Evolutionary conservation across 495 filamentous ascomycete genomes (phyloP).

Genomic region (Recurvomyces mirabilis): DNA sequence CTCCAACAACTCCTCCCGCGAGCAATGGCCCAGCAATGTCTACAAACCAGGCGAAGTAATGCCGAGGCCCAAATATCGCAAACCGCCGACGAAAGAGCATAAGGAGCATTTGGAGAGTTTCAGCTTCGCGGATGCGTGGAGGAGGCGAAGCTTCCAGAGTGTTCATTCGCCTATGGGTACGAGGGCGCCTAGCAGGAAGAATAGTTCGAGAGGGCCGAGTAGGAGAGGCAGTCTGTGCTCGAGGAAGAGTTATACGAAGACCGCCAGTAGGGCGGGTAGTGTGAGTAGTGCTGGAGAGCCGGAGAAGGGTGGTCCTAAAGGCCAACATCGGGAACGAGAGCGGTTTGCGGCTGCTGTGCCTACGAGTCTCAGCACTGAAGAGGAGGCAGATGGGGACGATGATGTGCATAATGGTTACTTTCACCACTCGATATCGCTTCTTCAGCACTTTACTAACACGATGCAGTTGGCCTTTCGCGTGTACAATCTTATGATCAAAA

Average conservation of each 20-base stretch:
- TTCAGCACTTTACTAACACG: background rate
- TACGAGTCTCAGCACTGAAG: constrained; percentile 10
- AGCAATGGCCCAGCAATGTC: constrained; percentile 18
- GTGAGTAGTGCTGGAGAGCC: constrained; percentile 1
- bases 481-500: constrained; percentile 10
- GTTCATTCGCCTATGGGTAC: constrained; percentile 32
- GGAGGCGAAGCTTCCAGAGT: constrained; percentile 27
- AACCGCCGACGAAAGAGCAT: constrained; percentile 30
- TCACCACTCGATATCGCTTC: background rate
- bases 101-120: constrained; percentile 32
- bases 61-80: constrained; percentile 34
- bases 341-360: background rate
- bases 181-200: constrained; percentile 25
- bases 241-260: no score
- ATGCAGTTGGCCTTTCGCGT: constrained; percentile 18
- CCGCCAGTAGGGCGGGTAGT: constrained; percentile 12
- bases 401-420: constrained; percentile 23
- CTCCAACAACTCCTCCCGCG: constrained; percentile 4
- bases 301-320: constrained; percentile 8
- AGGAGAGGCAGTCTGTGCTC: no score
- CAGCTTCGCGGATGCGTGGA: constrained; percentile 29
- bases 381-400: constrained; percentile 18
- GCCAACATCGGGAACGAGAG: constrained; percentile 1
- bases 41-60: constrained; percentile 35
- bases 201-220: constrained; percentile 9